These are phyloP conservation scores for Yarrowia deformans DNA, from an alignment of 805 yeast species.

Conservation along the genomic window DNA sequence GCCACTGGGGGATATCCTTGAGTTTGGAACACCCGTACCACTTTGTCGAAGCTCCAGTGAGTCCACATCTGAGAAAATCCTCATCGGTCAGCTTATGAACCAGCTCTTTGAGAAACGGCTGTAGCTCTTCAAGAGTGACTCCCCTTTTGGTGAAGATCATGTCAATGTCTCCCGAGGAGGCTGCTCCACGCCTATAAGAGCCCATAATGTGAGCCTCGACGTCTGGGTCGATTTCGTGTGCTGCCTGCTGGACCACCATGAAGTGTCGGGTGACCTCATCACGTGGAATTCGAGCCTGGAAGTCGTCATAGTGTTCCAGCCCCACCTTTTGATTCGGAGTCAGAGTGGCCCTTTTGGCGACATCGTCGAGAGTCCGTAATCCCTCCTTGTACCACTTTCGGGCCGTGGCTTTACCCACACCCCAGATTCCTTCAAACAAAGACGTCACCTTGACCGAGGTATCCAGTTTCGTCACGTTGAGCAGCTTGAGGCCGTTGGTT, in stretches of 20 bases:
- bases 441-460: slow-evolving; percentile 46
- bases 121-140: slow-evolving; percentile 46
- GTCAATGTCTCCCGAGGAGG: slow-evolving; percentile 62
- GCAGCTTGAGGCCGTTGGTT: slow-evolving; percentile 50
- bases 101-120: slow-evolving; percentile 45
- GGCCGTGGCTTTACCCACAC: slow-evolving; percentile 59
- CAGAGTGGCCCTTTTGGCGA: slow-evolving; percentile 48
- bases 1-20: slow-evolving; percentile 51
- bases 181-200: slow-evolving; percentile 60
- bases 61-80: slow-evolving; percentile 50
- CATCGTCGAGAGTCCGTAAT: slow-evolving; percentile 53
- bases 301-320: slow-evolving; percentile 57
- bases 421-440: slow-evolving; percentile 55
- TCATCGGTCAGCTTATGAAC: slow-evolving; percentile 45
- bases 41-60: slow-evolving; percentile 41
- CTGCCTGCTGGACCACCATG: slow-evolving; percentile 48
- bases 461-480: slow-evolving; percentile 45
- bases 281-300: slow-evolving; percentile 57
- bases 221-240: slow-evolving; percentile 50
- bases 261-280: slow-evolving; percentile 55
- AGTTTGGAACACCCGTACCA: slow-evolving; percentile 51
- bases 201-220: slow-evolving; percentile 57
- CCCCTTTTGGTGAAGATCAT: slow-evolving; percentile 54
- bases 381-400: slow-evolving; percentile 54
- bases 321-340: slow-evolving; percentile 53